Conservation (phyloP, 768 basidiomycete species). For the Leccinum rimulosum region DNA sequence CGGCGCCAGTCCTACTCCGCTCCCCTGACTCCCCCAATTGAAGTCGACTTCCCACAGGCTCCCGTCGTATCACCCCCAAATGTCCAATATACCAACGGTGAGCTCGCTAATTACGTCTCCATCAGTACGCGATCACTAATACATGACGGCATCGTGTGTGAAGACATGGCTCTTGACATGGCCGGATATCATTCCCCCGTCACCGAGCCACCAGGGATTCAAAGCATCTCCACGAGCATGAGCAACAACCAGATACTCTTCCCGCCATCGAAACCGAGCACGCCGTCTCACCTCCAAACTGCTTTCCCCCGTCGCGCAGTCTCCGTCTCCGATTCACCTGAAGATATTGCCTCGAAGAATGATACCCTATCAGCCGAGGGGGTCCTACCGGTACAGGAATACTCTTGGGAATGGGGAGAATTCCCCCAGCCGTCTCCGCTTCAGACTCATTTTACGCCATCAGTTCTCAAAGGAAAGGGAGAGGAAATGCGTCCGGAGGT, state of each 20-base stretch:
- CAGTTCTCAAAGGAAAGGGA: slow-evolving; percentile 15
- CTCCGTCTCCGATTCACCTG: slow-evolving; percentile 62
- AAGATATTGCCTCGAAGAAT: slow-evolving; percentile 35
- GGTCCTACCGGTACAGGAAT: slow-evolving; percentile 51
- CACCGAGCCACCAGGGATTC: slow-evolving; percentile 7
- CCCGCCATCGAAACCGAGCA: slow-evolving; percentile 18
- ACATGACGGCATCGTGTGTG: slow-evolving; percentile 1
- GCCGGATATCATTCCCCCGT: slow-evolving; percentile 66
- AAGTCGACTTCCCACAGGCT: slow-evolving; percentile 43
- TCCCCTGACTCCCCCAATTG: slow-evolving; percentile 34
- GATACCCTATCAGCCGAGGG: slow-evolving; percentile 8
- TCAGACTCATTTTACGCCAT: slow-evolving; percentile 43
- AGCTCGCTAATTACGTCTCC: slow-evolving; percentile 13
- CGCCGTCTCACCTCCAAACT: slow-evolving; percentile 25
- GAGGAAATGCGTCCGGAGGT: slow-evolving; percentile 11
- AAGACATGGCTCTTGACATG: slow-evolving; percentile 79
- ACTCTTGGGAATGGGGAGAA: slow-evolving; percentile 93
- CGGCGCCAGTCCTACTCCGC: slow-evolving; percentile 27
- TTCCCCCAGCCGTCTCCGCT: slow-evolving; percentile 81
- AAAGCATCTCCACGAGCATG: slow-evolving; percentile 5
- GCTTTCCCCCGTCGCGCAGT: slow-evolving; percentile 40
- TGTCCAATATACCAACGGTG: slow-evolving; percentile 63
- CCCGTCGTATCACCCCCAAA: slow-evolving; percentile 48
- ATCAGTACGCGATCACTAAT: not conserved
- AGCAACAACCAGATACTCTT: slow-evolving; percentile 14